Conservation (phyloP, 495 filamentous ascomycete species). For the Pseudotulostoma volvatum region DNA sequence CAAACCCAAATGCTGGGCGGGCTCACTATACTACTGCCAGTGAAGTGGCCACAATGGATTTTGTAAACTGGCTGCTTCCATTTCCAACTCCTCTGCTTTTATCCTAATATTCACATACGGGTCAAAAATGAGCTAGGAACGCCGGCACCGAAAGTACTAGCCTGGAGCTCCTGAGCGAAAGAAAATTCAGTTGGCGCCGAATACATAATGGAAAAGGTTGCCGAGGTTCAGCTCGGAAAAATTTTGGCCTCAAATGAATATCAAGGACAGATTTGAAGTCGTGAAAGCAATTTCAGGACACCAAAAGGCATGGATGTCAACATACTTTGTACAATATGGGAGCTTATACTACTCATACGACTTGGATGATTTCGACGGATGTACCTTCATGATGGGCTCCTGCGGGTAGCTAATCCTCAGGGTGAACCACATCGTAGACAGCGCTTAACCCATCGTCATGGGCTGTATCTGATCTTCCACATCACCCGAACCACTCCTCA, state of each 20-base stretch:
- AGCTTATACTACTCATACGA: conserved; percentile 14
- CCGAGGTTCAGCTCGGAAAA: conserved; percentile 9
- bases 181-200: conserved; percentile 18
- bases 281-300: conserved; percentile 12
- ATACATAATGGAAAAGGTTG: conserved; percentile 21
- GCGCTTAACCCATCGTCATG: too few species aligned
- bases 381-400: conserved; percentile 1
- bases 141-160: conserved; percentile 11
- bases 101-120: conserved; percentile 5
- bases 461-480: too few species aligned
- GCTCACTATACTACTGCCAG: conserved; percentile 20
- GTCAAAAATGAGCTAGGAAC: conserved; percentile 7
- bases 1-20: conserved; percentile 22
- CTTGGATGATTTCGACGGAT: conserved; percentile 4
- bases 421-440: too few species aligned
- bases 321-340: conserved; percentile 13
- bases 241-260: conserved; percentile 11
- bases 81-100: conserved; percentile 1
- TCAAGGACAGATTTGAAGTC: conserved; percentile 11
- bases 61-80: conserved; percentile 12
- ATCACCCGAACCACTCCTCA: too few species aligned
- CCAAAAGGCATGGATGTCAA: conserved; percentile 14
- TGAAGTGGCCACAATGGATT: conserved; percentile 29
- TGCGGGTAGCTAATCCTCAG: too few species aligned
- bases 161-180: conserved; percentile 12